Conservation (phyloP, 257 asterid genomes). For the Plectranthus barbatus region DNA sequence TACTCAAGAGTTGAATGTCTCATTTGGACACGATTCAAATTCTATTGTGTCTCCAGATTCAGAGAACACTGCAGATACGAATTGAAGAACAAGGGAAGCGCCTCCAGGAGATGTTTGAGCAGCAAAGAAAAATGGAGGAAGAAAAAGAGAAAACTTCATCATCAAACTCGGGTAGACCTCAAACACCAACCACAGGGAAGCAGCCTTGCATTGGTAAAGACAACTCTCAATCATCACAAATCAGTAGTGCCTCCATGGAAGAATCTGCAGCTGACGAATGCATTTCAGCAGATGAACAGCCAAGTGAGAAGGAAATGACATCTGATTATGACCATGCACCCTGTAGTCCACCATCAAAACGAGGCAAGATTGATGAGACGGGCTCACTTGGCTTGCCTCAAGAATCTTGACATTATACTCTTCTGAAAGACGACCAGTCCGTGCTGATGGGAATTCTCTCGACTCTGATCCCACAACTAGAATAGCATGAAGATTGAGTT, state of each 20-base stretch:
- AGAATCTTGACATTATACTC: slow-evolving; percentile 2
- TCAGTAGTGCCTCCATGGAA: background rate
- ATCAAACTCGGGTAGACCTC: slow-evolving; percentile 22
- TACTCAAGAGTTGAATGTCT: too few relatives aligned
- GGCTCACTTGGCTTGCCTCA: slow-evolving; percentile 6
- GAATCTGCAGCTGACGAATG: background rate
- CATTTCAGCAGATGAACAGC: slow-evolving; percentile 12
- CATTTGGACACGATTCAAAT: too few relatives aligned
- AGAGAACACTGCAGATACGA: slow-evolving; percentile 70
- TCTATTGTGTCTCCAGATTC: slow-evolving; percentile 62
- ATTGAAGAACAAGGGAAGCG: slow-evolving; percentile 81
- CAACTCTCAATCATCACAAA: slow-evolving; percentile 20
- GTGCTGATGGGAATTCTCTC: slow-evolving; percentile 11
- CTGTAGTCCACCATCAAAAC: slow-evolving; percentile 24
- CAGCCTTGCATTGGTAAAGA: slow-evolving; percentile 12
- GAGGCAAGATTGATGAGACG: slow-evolving; percentile 34
- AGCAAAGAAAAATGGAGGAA: slow-evolving; percentile 57
- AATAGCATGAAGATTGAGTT: slow-evolving; percentile 9
- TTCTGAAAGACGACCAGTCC: slow-evolving; percentile 7
- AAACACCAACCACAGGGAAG: slow-evolving; percentile 5
- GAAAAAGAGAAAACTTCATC: slow-evolving; percentile 34
- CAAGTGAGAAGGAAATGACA: too few relatives aligned
- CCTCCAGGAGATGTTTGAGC: slow-evolving; percentile 73
- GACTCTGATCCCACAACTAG: slow-evolving; percentile 11
- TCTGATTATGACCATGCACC: slow-evolving; percentile 22